These are phyloP conservation scores for Aurifilum marmelostoma DNA, from an alignment of 2,329 filamentous ascomycete genomes.

Conservation along the genomic window DNA sequence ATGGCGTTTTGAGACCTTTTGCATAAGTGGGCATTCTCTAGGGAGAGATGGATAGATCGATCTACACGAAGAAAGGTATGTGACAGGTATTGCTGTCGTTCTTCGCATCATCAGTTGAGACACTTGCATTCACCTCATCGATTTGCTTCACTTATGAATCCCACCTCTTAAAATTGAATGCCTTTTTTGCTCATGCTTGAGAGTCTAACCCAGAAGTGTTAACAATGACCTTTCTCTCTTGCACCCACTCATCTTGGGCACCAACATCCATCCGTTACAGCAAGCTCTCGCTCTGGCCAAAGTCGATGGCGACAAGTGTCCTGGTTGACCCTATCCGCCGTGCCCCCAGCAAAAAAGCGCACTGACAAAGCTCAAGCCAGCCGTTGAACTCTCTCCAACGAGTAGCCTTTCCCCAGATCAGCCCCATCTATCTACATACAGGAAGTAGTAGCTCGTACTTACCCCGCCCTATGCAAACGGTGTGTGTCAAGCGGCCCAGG, in stretches of 20 bases:
- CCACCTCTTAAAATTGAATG: neutral
- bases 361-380: neutral
- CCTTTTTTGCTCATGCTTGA: neutral
- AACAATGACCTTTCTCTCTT: neutral
- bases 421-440: neutral
- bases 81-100: neutral
- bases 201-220: neutral
- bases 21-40: neutral
- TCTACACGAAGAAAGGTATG: neutral
- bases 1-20: conserved; percentile 9
- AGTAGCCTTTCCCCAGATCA: neutral
- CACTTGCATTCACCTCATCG: neutral
- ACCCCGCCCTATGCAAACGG: neutral
- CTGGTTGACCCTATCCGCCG: neutral
- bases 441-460: neutral
- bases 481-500: neutral
- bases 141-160: neutral
- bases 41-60: neutral
- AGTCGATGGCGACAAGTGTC: neutral
- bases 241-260: neutral
- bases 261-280: neutral
- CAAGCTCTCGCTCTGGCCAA: neutral
- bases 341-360: neutral
- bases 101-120: neutral
- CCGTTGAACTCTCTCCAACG: neutral